Evolutionary conservation across 768 basidiomycete species (phyloP).

Genomic region (Ephemerocybe angulata): DNA sequence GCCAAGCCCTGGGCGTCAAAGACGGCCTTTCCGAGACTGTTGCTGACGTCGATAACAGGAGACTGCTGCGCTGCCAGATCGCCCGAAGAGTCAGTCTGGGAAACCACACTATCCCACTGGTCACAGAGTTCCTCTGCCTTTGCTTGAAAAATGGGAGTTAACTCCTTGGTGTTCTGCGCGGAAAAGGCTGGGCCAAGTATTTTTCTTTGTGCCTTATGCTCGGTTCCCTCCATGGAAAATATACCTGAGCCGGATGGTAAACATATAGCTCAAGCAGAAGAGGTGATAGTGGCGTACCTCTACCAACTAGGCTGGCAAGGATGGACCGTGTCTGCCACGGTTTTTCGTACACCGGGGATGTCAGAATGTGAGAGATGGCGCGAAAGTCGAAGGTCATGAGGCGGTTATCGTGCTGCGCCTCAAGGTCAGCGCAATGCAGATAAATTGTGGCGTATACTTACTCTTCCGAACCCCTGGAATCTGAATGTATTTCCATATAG

Average conservation of each 20-base stretch:
- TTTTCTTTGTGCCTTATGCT: conserved; percentile 45
- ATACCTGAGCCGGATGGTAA: conserved; percentile 31
- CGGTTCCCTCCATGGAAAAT: conserved; percentile 49
- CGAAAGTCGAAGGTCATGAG: conserved; percentile 51
- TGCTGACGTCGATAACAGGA: conserved; percentile 43
- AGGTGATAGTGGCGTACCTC: conserved; percentile 35
- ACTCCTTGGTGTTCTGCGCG: conserved; percentile 37
- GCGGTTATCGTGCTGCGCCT: conserved; percentile 48
- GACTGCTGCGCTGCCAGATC: conserved; percentile 12
- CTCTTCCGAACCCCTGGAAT: conserved; percentile 54
- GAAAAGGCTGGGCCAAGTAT: conserved; percentile 51
- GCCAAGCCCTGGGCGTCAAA: conserved; percentile 65
- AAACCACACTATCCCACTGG: conserved; percentile 37
- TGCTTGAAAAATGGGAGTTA: conserved; percentile 46
- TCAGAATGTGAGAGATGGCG: conserved; percentile 46
- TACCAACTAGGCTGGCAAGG: conserved; percentile 46
- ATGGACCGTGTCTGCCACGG: conserved; percentile 53
- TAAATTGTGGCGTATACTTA: conserved; percentile 31
- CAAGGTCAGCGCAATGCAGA: background rate
- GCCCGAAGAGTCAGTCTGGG: conserved; percentile 8
- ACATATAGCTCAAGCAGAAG: background rate
- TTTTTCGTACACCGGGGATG: conserved; percentile 47
- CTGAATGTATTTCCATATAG: conserved; percentile 48
- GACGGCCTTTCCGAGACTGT: conserved; percentile 58
- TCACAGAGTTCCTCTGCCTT: conserved; percentile 50